A percentile compares a stretch with the other conserved stretches of the same genome.
Conservation (phyloP, 2,329 filamentous ascomycete species). For the Alternaria triticimaculans region DNA sequence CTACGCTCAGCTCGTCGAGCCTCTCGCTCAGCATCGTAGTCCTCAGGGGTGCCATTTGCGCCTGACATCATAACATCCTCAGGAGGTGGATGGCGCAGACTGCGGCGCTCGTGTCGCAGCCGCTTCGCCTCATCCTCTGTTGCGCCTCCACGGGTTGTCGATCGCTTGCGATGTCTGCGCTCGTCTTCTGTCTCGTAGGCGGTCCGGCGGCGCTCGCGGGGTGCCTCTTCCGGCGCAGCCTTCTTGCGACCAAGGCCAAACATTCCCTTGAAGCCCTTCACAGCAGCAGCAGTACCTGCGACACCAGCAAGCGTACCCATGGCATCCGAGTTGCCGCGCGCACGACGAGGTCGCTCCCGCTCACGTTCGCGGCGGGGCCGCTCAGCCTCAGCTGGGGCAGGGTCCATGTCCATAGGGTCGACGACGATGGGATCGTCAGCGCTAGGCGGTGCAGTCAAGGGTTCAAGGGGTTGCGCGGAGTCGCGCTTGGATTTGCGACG, state of each 20-base stretch:
- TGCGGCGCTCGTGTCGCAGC: slow-evolving; percentile 46
- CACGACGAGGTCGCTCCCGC: slow-evolving; percentile 49
- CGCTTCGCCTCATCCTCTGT: slow-evolving; percentile 49
- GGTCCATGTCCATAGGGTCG: slow-evolving; percentile 47
- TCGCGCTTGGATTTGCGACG: slow-evolving; percentile 52
- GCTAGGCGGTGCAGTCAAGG: slow-evolving; percentile 47
- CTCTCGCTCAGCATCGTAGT: slow-evolving; percentile 46
- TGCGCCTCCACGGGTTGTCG: slow-evolving; percentile 40
- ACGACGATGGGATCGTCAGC: slow-evolving; percentile 54
- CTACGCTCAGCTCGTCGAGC: slow-evolving; percentile 47
- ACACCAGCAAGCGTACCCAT: slow-evolving; percentile 58
- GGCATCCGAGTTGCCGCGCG: slow-evolving; percentile 66
- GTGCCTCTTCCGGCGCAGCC: slow-evolving; percentile 37
- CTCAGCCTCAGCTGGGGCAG: slow-evolving; percentile 54
- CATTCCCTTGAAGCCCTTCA: slow-evolving; percentile 63
- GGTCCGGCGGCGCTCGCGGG: slow-evolving; percentile 41
- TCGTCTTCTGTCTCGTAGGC: slow-evolving; percentile 48
- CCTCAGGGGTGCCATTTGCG: slow-evolving; percentile 33
- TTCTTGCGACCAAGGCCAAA: slow-evolving; percentile 52
- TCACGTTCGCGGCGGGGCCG: slow-evolving; percentile 51
- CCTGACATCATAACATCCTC: slow-evolving; percentile 38
- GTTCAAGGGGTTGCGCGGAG: slow-evolving; percentile 43
- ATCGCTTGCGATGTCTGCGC: slow-evolving; percentile 47
- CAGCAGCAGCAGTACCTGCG: slow-evolving; percentile 49
- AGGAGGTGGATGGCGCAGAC: slow-evolving; percentile 35